Conservation (phyloP, 2,329 filamentous ascomycete species). For the Cercospora janseana region DNA sequence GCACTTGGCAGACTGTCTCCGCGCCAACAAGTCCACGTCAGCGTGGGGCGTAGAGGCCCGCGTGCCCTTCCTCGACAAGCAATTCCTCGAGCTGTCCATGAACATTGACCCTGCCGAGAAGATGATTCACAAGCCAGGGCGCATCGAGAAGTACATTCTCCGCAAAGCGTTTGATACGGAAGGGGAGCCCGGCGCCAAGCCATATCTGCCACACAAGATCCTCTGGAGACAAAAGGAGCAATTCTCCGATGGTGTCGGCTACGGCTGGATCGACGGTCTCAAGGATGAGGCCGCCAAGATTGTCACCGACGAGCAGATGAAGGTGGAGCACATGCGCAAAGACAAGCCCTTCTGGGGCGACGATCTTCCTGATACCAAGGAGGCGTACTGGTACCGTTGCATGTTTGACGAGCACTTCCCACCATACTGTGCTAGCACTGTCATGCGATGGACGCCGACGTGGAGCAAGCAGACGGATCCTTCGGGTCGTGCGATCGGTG, state of each 20-base stretch:
- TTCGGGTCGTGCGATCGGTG: slow-evolving; percentile 65
- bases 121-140: slow-evolving; percentile 73
- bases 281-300: slow-evolving; percentile 90
- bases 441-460: slow-evolving; percentile 94
- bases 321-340: slow-evolving; percentile 60
- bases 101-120: slow-evolving; percentile 92
- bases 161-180: slow-evolving; percentile 95
- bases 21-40: slow-evolving; percentile 98
- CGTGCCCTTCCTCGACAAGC: slow-evolving; percentile 96
- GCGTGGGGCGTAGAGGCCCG: slow-evolving; percentile 98
- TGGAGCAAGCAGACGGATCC: slow-evolving; percentile 97
- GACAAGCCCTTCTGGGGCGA: slow-evolving; percentile 93
- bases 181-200: slow-evolving; percentile 67
- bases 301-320: slow-evolving; percentile 93
- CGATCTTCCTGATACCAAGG: slow-evolving; percentile 94
- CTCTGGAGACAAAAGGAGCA: slow-evolving; percentile 99
- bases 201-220: slow-evolving; percentile 94
- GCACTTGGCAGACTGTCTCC: slow-evolving; percentile 91
- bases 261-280: slow-evolving; percentile 96
- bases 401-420: slow-evolving; percentile 99
- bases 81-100: slow-evolving; percentile 92
- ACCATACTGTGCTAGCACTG: slow-evolving; percentile 81
- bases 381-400: slow-evolving; percentile 96
- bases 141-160: slow-evolving; percentile 96
- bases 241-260: slow-evolving; percentile 95